A percentile compares a stretch with the other conserved stretches of the same genome.
phyloP scores from a whole-genome alignment of 495 filamentous ascomycete species.

The Penicillium desertorum region DNA sequence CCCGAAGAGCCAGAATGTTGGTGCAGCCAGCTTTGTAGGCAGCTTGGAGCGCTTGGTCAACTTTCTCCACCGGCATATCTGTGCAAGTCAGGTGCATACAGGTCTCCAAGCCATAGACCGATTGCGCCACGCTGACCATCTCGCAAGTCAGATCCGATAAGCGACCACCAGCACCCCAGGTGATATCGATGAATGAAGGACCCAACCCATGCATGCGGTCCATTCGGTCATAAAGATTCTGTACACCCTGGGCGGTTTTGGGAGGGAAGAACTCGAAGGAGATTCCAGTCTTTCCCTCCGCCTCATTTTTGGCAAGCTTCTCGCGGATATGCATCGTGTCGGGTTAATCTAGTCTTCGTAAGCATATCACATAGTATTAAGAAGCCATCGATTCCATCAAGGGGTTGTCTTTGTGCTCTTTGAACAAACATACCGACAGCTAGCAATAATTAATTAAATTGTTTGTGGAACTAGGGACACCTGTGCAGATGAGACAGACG shows the following conservation, averaged over 20 bases:
- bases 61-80: slow-evolving; percentile 89
- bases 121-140: slow-evolving; percentile 96
- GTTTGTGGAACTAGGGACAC: slow-evolving; percentile 11
- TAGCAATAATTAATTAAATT: slow-evolving; percentile 1
- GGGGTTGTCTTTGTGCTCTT: neutral
- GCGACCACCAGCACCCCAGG: slow-evolving; percentile 95
- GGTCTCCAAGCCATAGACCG: slow-evolving; percentile 94
- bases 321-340: slow-evolving; percentile 80
- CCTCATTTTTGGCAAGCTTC: slow-evolving; percentile 82
- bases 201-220: slow-evolving; percentile 96
- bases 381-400: neutral
- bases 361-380: slow-evolving; percentile 2
- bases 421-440: slow-evolving; percentile 5
- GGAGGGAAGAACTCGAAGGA: slow-evolving; percentile 99
- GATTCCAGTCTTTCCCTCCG: slow-evolving; percentile 75
- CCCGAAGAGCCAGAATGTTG: slow-evolving; percentile 93
- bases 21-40: slow-evolving; percentile 96
- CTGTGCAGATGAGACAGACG: slow-evolving; percentile 11
- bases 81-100: slow-evolving; percentile 99
- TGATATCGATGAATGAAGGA: slow-evolving; percentile 95
- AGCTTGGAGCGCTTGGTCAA: slow-evolving; percentile 81
- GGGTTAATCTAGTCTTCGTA: slow-evolving; percentile 19
- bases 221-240: slow-evolving; percentile 99
- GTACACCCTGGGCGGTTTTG: slow-evolving; percentile 97
- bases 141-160: slow-evolving; percentile 91